A percentile compares a stretch with the other conserved stretches of the same genome.
phyloP scores from a whole-genome alignment of 2,329 filamentous ascomycete genomes.

The Calonectria ilicicola region DNA sequence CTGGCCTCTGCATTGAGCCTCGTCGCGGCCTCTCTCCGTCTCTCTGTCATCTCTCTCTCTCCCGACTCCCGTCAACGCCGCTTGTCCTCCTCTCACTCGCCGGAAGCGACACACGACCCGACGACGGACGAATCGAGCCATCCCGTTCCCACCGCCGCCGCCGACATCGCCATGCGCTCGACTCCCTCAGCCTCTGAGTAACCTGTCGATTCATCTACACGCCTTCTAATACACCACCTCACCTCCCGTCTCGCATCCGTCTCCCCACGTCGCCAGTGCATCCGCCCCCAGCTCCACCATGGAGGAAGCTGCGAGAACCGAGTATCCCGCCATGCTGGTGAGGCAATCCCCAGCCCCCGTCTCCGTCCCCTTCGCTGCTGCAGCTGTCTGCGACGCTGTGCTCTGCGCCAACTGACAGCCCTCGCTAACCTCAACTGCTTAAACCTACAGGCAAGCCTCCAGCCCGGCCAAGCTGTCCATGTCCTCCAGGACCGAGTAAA shows the following conservation, averaged over 20 bases:
- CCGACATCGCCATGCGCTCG: slow-evolving; percentile 27
- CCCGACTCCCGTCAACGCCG: background rate
- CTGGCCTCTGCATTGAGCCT: slow-evolving; percentile 11
- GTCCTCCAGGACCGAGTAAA: slow-evolving; percentile 89
- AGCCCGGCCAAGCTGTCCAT: slow-evolving; percentile 83
- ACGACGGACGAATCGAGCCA: slow-evolving; percentile 9
- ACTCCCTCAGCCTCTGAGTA: slow-evolving; percentile 15
- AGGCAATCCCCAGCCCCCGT: slow-evolving; percentile 50
- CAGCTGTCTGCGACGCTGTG: background rate
- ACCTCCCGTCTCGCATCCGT: background rate
- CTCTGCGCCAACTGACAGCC: slow-evolving; percentile 6
- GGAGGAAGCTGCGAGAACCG: slow-evolving; percentile 84
- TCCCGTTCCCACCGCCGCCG: slow-evolving; percentile 2
- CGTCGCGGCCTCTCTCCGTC: background rate
- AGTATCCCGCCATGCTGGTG: slow-evolving; percentile 97
- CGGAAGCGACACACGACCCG: background rate
- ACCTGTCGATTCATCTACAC: background rate
- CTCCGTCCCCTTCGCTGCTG: background rate
- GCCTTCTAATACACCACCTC: background rate
- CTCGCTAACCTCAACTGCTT: slow-evolving; percentile 33
- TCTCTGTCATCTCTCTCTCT: background rate
- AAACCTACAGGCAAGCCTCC: slow-evolving; percentile 75
- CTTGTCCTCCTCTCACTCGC: background rate
- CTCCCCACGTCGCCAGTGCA: slow-evolving; percentile 25
- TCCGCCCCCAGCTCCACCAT: slow-evolving; percentile 59